A percentile compares a stretch with the other conserved stretches of the same genome.
Evolutionary conservation across 139 green algal species (phyloP).

Genomic region (Picochlorum sp.): DNA sequence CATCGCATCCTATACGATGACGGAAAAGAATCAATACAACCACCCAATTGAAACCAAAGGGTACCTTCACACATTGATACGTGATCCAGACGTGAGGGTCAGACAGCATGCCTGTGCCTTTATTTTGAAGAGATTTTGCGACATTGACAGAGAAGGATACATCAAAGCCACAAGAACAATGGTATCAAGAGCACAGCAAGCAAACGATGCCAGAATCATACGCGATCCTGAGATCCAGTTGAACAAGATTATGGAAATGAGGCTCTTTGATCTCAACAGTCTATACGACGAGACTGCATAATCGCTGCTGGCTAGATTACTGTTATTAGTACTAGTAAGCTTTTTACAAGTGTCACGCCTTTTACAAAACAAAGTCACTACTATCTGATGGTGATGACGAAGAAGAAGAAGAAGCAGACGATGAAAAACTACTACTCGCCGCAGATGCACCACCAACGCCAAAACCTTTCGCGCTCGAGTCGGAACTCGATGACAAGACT

Average conservation of each 20-base stretch:
- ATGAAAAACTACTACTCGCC: too few relatives aligned
- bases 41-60: neutral
- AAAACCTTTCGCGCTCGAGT: too few relatives aligned
- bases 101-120: slow-evolving; percentile 16
- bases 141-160: slow-evolving; percentile 44
- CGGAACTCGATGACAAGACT: too few relatives aligned
- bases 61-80: slow-evolving; percentile 3
- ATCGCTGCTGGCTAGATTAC: too few relatives aligned
- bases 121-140: slow-evolving; percentile 42
- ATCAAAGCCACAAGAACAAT: slow-evolving; percentile 46
- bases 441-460: too few relatives aligned
- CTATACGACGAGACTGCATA: too few relatives aligned
- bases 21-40: neutral
- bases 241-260: slow-evolving; percentile 31
- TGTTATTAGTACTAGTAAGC: too few relatives aligned
- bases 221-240: slow-evolving; percentile 58
- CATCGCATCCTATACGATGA: slow-evolving; percentile 20
- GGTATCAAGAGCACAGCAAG: slow-evolving; percentile 45
- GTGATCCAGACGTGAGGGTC: slow-evolving; percentile 2
- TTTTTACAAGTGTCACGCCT: too few relatives aligned
- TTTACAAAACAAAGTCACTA: too few relatives aligned
- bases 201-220: slow-evolving; percentile 58
- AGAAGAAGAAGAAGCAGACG: too few relatives aligned
- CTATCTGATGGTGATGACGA: too few relatives aligned
- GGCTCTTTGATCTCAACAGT: neutral